A percentile compares a stretch with the other conserved stretches of the same genome.
These are phyloP conservation scores for Haplosporangium sp. DNA, from an alignment of 371 early-diverging fungal species.

Conservation along the genomic window DNA sequence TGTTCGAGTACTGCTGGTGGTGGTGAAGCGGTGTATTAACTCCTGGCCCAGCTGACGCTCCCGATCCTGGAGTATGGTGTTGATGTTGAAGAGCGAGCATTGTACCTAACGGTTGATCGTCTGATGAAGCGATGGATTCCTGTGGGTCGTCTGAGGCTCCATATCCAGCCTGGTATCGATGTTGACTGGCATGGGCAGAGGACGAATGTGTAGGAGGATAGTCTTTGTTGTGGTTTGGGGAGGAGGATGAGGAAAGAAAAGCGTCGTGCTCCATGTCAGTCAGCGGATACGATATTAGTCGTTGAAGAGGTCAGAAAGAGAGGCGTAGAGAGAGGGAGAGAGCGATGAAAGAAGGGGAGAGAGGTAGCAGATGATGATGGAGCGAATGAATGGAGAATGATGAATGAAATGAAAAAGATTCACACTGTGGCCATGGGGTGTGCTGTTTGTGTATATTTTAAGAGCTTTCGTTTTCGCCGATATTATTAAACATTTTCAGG, in stretches of 20 bases:
- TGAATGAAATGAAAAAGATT: too few relatives aligned
- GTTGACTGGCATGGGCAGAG: background rate
- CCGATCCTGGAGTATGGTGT: conserved; percentile 8
- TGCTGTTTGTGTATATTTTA: too few relatives aligned
- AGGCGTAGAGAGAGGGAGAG: background rate
- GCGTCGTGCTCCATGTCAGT: conserved; percentile 25
- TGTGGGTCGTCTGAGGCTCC: conserved; percentile 3
- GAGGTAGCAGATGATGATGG: too few relatives aligned
- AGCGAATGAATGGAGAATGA: too few relatives aligned
- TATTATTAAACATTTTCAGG: too few relatives aligned
- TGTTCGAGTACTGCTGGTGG: conserved; percentile 11
- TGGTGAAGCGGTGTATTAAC: conserved; percentile 9
- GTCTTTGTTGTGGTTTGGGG: conserved; percentile 7
- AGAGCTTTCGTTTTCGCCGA: too few relatives aligned
- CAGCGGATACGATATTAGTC: background rate
- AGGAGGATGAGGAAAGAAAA: conserved; percentile 12
- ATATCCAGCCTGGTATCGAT: conserved; percentile 1
- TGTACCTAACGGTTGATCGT: background rate
- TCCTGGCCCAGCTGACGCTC: conserved; percentile 6
- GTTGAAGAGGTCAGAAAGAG: background rate
- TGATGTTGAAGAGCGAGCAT: conserved; percentile 3
- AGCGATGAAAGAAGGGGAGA: background rate
- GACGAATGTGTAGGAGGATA: conserved; percentile 9
- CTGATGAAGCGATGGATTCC: background rate
- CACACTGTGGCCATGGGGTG: too few relatives aligned